Evolutionary conservation across 257 asterid species (phyloP), one percentile per base, ranked within the genome.

Genomic region (Ligustrum vulgare): DNA sequence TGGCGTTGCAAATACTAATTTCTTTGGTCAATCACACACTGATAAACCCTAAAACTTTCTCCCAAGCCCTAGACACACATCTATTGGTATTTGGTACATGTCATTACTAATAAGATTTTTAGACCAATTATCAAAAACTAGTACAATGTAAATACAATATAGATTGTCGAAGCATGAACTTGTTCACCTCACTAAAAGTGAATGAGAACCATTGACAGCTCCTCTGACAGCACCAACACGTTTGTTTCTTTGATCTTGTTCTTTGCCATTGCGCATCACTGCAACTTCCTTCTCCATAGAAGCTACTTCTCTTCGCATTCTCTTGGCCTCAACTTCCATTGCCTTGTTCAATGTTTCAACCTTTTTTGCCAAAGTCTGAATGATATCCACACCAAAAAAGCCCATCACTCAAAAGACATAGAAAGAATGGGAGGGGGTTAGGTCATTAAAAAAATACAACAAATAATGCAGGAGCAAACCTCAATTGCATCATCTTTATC

Each of bases 241-340:
- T 58, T 91, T 71, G 77, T 72, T 73, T 79, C 84, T 87, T 69
- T 75, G 95, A 75, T 92, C 96, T 41, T 87, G 91, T 62, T 89
- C 97, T 74, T 89, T 94, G 71, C 89, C 92, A 6, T 35, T 84
- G 81, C 96, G 91, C 75, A 89, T 73, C 15, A 91, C 87, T 73
- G 86, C 85, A 71, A 90, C 82, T 79, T 94, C 98, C 88, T 90
- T 91, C 74, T 89, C 98, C 94, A 89, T 83, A 25, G 88, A 87
- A 81, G 96, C 92, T 71, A 90, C 89, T 81, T 93, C 96, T 81
- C 98, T 88, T 67, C 96, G 86, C 96, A 87, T 89, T 78, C 85
- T 93, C 86, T 90, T 93, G 73, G 96, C 90, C 84, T 91, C 97
- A 34, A 90, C 90, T 75, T 88, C 97, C 96, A 90, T 93, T 60